A percentile compares a stretch with the other conserved stretches of the same genome.
Conservation (phyloP, 2,329 filamentous ascomycete species). For the Parafenestella ontariensis region DNA sequence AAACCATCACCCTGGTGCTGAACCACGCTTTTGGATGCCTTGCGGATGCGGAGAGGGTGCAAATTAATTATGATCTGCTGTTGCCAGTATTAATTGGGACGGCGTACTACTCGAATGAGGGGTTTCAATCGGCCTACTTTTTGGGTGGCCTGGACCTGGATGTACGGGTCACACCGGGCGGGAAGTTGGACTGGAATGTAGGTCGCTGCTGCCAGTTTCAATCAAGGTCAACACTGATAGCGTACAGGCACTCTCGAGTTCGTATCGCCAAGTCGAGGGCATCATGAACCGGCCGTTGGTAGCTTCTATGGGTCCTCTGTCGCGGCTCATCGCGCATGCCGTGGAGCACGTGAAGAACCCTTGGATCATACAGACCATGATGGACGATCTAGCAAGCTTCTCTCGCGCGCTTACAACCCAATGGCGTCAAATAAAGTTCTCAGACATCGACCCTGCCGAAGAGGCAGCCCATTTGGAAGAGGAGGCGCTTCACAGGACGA, state of each 20-base stretch:
- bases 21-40: constrained; percentile 79
- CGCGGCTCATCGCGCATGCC: constrained; percentile 69
- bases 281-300: constrained; percentile 69
- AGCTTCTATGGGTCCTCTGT: constrained; percentile 70
- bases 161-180: constrained; percentile 59
- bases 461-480: constrained; percentile 69
- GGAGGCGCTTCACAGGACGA: constrained; percentile 70
- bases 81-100: constrained; percentile 73
- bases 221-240: constrained; percentile 8
- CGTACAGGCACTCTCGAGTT: constrained; percentile 60
- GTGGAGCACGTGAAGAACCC: constrained; percentile 64
- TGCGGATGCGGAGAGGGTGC: constrained; percentile 63
- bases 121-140: constrained; percentile 78
- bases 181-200: constrained; percentile 69
- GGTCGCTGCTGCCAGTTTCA: neutral
- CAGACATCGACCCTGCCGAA: constrained; percentile 72
- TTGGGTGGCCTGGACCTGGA: constrained; percentile 73
- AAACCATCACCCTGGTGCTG: constrained; percentile 70
- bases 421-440: constrained; percentile 79
- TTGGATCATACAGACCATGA: constrained; percentile 58
- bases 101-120: constrained; percentile 73
- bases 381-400: constrained; percentile 73
- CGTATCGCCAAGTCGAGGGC: constrained; percentile 65
- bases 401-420: constrained; percentile 69
- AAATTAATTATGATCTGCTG: constrained; percentile 71